A percentile compares a stretch with the other conserved stretches of the same genome.
phyloP scores from a whole-genome alignment of 805 yeast species.

The Candida andamanensis region DNA sequence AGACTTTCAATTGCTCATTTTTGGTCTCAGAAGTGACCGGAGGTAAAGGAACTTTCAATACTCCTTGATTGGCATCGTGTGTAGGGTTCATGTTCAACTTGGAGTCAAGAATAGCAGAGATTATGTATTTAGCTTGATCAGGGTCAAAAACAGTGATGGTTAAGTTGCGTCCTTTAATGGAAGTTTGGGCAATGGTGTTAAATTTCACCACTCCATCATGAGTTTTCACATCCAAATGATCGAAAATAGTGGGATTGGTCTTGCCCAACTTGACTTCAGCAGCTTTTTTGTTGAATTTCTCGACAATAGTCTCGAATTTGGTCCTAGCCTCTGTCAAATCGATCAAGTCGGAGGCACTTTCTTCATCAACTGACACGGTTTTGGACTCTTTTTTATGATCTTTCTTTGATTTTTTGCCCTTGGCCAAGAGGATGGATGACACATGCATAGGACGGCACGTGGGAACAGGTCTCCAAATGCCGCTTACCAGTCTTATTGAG shows the following conservation, averaged over 20 bases:
- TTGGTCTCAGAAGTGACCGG: conserved; percentile 67
- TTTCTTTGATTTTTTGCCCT: conserved; percentile 3
- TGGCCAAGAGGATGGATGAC: conserved; percentile 1
- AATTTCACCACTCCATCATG: conserved; percentile 42
- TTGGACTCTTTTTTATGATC: neutral
- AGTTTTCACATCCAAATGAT: conserved; percentile 47
- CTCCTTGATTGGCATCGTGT: conserved; percentile 53
- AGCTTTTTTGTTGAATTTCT: conserved; percentile 49
- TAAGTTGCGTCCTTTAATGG: conserved; percentile 63
- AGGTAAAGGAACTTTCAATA: conserved; percentile 69
- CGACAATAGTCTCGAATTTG: conserved; percentile 46
- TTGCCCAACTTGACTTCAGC: conserved; percentile 66
- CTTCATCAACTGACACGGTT: conserved; percentile 1
- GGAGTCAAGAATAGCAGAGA: conserved; percentile 65
- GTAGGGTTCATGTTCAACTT: conserved; percentile 77
- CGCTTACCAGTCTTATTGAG: no score
- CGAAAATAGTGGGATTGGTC: conserved; percentile 62
- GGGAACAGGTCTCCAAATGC: no score
- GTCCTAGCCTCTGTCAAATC: conserved; percentile 34
- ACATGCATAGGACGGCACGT: no score
- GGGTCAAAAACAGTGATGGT: conserved; percentile 88
- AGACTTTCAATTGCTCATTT: conserved; percentile 48
- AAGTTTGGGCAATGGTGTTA: conserved; percentile 65
- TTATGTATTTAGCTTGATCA: conserved; percentile 58
- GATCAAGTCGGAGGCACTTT: conserved; percentile 10